phyloP scores from a whole-genome alignment of 2,329 filamentous ascomycete species.

The Fusarium transvaalense region DNA sequence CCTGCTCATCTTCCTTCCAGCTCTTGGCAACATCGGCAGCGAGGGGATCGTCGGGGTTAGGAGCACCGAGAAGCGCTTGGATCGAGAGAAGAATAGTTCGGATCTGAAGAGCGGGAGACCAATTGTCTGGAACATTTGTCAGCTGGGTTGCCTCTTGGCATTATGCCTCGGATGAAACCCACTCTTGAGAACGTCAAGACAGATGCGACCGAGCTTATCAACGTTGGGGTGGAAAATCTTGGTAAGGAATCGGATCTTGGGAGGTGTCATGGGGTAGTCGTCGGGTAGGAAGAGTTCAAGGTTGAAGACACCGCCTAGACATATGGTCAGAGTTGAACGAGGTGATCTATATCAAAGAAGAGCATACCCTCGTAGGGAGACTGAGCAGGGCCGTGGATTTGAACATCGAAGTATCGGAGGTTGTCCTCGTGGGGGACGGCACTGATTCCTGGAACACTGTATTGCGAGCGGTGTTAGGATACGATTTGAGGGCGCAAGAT shows the following conservation, averaged over 20 bases:
- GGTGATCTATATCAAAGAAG: not conserved
- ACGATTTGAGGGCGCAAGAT: conserved; percentile 22
- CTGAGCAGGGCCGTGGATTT: conserved; percentile 90
- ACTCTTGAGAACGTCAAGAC: conserved; percentile 98
- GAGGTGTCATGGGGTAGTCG: conserved; percentile 99
- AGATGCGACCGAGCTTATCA: conserved; percentile 96
- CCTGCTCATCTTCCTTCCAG: conserved; percentile 96
- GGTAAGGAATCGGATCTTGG: conserved; percentile 97
- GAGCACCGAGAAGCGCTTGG: conserved; percentile 93
- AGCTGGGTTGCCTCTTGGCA: conserved; percentile 10
- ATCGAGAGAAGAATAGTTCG: conserved; percentile 98
- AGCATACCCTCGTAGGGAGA: conserved; percentile 91
- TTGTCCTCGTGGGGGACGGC: conserved; percentile 97
- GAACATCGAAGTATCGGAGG: conserved; percentile 97
- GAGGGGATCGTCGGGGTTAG: conserved; percentile 98
- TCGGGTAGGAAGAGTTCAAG: conserved; percentile 97
- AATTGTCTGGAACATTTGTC: conserved; percentile 78
- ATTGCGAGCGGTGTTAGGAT: conserved; percentile 39
- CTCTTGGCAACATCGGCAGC: conserved; percentile 97
- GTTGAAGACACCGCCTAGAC: conserved; percentile 84
- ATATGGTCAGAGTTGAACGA: conserved; percentile 20
- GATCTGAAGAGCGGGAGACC: conserved; percentile 98
- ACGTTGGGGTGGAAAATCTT: conserved; percentile 99
- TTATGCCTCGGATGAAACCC: conserved; percentile 49
- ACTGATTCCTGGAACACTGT: conserved; percentile 93